A percentile compares a stretch with the other conserved stretches of the same genome.
These are phyloP conservation scores for Magnusiomyces ingens DNA, from an alignment of 1,139 yeast species.

Conservation along the genomic window DNA sequence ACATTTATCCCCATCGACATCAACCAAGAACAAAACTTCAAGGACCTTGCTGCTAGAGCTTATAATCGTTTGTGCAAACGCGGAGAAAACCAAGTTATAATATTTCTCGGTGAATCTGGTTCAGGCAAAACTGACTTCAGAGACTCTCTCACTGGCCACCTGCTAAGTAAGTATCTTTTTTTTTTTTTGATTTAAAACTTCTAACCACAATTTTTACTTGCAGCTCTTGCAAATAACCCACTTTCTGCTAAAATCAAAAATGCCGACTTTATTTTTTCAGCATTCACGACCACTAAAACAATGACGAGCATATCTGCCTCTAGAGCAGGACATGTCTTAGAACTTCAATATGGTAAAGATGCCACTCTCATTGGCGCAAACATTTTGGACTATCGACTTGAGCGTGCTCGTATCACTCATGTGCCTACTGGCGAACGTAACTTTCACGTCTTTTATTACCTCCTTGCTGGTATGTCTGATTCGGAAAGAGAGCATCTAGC, in stretches of 20 bases:
- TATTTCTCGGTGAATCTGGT: conserved; percentile 38
- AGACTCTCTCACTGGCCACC: conserved; percentile 27
- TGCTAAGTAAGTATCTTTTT: conserved; percentile 26
- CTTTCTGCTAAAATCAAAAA: conserved; percentile 32
- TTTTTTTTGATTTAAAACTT: neutral
- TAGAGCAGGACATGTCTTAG: conserved; percentile 36
- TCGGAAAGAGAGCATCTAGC: conserved; percentile 36
- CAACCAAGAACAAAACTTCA: conserved; percentile 36
- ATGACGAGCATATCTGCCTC: conserved; percentile 31
- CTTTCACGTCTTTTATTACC: conserved; percentile 38
- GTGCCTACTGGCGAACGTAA: conserved; percentile 39
- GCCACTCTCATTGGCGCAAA: conserved; percentile 37
- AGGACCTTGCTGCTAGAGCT: conserved; percentile 36
- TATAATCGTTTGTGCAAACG: conserved; percentile 35
- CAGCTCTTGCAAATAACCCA: conserved; percentile 35
- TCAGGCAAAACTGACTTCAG: conserved; percentile 38
- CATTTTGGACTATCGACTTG: conserved; percentile 36
- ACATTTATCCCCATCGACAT: conserved; percentile 35
- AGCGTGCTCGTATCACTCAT: conserved; percentile 36
- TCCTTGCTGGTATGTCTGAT: conserved; percentile 35
- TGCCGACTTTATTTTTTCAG: conserved; percentile 34
- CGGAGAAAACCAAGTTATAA: conserved; percentile 36
- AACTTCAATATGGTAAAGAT: conserved; percentile 36
- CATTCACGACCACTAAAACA: conserved; percentile 38
- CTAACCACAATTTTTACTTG: neutral